Conservation (phyloP, 495 filamentous ascomycete species). For the Tuber indicum region DNA sequence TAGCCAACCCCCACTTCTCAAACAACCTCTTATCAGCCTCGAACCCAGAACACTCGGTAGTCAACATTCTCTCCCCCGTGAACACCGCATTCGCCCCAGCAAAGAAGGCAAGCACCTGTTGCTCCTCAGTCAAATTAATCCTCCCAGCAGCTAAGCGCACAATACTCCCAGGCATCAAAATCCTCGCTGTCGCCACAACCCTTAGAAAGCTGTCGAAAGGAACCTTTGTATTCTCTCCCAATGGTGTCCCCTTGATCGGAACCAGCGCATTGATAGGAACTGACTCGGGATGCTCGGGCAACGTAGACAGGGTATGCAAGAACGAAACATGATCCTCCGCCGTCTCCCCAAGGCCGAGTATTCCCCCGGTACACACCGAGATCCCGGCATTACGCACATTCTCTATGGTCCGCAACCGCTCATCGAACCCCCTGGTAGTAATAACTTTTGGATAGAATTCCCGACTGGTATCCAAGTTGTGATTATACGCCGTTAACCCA, state of each 20-base stretch:
- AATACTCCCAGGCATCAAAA: slow-evolving; percentile 72
- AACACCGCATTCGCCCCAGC: slow-evolving; percentile 84
- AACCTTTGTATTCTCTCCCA: slow-evolving; percentile 63
- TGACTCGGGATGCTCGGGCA: slow-evolving; percentile 71
- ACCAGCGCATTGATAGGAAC: slow-evolving; percentile 83
- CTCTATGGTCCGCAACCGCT: slow-evolving; percentile 65
- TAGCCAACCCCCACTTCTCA: slow-evolving; percentile 65
- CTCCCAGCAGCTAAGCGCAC: slow-evolving; percentile 74
- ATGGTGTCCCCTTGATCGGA: slow-evolving; percentile 75
- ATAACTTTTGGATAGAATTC: slow-evolving; percentile 78
- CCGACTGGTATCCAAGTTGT: slow-evolving; percentile 80
- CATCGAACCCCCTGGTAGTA: slow-evolving; percentile 74
- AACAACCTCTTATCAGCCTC: slow-evolving; percentile 77
- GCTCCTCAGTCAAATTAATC: slow-evolving; percentile 69
- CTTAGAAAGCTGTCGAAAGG: slow-evolving; percentile 63
- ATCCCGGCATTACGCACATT: slow-evolving; percentile 76
- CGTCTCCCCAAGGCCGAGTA: slow-evolving; percentile 70
- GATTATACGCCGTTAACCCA: slow-evolving; percentile 80
- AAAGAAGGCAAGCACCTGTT: slow-evolving; percentile 77
- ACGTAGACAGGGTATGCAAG: slow-evolving; percentile 65
- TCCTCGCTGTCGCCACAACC: slow-evolving; percentile 70
- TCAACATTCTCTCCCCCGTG: slow-evolving; percentile 88
- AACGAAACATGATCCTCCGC: slow-evolving; percentile 69
- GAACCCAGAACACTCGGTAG: slow-evolving; percentile 80
- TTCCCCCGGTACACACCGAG: slow-evolving; percentile 78